Percentiles rank a stretch among this genome's conserved stretches.
Conservation (phyloP, 345 rosid species). For the Eucalyptus cloeziana region DNA sequence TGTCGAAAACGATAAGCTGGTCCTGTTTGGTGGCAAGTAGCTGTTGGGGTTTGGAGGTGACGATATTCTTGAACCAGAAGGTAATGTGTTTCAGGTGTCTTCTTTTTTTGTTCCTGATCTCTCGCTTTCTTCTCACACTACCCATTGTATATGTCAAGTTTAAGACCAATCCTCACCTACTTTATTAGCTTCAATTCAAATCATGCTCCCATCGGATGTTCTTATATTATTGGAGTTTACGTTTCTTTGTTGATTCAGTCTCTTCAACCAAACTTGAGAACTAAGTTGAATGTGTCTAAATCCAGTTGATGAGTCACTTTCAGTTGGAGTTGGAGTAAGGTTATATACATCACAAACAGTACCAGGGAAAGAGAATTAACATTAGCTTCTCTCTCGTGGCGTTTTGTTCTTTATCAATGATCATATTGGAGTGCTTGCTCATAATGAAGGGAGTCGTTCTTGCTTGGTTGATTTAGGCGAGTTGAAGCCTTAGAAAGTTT, state of each 20-base stretch:
- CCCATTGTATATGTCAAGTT: not conserved
- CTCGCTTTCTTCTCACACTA: conserved; percentile 48
- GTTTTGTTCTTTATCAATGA: not conserved
- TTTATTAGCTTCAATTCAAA: conserved; percentile 41
- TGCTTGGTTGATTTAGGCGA: not conserved
- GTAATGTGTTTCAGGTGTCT: not conserved
- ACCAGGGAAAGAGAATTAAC: not conserved
- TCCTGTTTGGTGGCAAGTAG: conserved; percentile 40
- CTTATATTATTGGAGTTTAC: not conserved
- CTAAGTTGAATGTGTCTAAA: conserved; percentile 2
- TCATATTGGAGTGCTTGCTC: not conserved
- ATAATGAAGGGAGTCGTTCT: not conserved
- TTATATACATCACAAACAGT: not conserved
- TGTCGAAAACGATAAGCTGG: not conserved
- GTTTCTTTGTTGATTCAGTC: not conserved
- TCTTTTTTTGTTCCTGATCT: conserved; percentile 1
- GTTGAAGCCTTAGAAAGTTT: not conserved
- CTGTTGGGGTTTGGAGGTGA: conserved; percentile 3
- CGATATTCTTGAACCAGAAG: not conserved
- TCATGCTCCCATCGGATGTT: conserved; percentile 8
- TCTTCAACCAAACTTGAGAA: conserved; percentile 6
- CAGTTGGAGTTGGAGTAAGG: not conserved
- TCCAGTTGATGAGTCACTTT: conserved; percentile 24
- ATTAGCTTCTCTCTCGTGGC: not conserved
- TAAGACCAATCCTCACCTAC: conserved; percentile 21